Base-by-base conservation (phyloP, 1,284 basidiomycete species). In the Trametes versicolor region DNA sequence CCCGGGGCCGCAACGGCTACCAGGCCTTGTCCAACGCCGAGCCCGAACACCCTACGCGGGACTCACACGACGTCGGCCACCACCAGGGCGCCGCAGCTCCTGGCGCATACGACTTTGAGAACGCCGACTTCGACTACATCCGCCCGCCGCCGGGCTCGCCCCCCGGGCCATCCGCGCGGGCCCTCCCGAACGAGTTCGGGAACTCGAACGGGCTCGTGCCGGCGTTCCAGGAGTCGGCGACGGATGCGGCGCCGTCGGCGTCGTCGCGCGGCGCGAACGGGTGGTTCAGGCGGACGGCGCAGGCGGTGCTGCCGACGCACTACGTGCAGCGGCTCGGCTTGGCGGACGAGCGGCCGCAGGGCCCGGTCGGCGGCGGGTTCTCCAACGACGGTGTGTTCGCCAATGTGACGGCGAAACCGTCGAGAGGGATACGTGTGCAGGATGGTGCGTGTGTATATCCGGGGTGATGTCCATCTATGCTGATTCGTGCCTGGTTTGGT, bases 321-420 rank as follows among this genome's bases (percentile, higher is more conserved):
- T 79, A 86, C 56, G 75, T 82, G 17, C 76, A 81, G 32, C 82
- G 79, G 19, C 72, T 87, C 19, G 83, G 89, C 12, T 77, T 91
- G 32, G 65, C 63, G 45, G 79, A 78, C 54, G 81, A 82, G 66
- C 79, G 77, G n/a, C 84, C 85, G 17, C 71, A 71, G 37, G 84
- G 79, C 60, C 78, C 77, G 34, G 78, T 92, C 39, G 95, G 93
- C 25, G 90, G 94, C 12, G 96, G 96, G 0, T 86, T 85, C 7
- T 81, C 82, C 53, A 96, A 97, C 73, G 96, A 98, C 70, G 97
- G 97, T 29, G 97, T 99, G 9, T 99, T 99, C 78, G 92, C 92
- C 51, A 99, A 99, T 77, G 89, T 99, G 27, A 92, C 90, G 49
- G 98, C 98, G 3, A 98, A 99, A 75, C 97, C 97, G 15, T 81